Evolutionary conservation across 2,329 filamentous ascomycete genomes (phyloP), one percentile per base, ranked within the genome.

Genomic region (Colletotrichum simmondsii): DNA sequence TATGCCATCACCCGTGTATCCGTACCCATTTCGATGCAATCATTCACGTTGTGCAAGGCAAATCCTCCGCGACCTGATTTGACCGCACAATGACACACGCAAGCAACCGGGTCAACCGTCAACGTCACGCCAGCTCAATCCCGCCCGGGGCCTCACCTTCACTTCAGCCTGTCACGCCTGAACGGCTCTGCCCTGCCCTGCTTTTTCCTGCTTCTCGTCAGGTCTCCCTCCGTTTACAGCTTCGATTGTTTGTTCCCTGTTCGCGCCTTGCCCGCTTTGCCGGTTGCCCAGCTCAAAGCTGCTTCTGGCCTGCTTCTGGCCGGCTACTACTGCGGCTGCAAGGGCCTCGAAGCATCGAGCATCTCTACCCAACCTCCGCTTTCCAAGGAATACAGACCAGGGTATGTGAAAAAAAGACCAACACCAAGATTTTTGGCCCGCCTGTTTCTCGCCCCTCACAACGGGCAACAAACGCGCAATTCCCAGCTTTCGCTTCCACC

Each of bases 341-440:
- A 62, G 57, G 57, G 68, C 54, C 24, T 26, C n/a, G 28, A 54
- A 30, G 28, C n/a, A 42, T 22, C 30, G 35, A 71, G 56, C 60
- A 63, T 73, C 71, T 58, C 57, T 37, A 60, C 71, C 71, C 71
- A 73, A 72, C 68, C 71, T 73, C 71, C 62, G 62, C 62, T 67
- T 73, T 72, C 54, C 68, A 66, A 63, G 63, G 57, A 54, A 63
- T 42, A 42, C 24, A 28, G 62, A 65, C 71, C 63, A 42, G 68
- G 71, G 68, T 46, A 8, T 49, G 42, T n/a, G 42, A 10, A 49
- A 49, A 49, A 42, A 19, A 42, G 42, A 49, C 42, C 37, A 10
- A 67, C 62, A 73, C 42, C 71, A 73, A 72, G 68, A 60, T 68
- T 73, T 59, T 7, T 66, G 37, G 63, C 35, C 57, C 67, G 53